A percentile compares a stretch with the other conserved stretches of the same genome.
These are phyloP conservation scores for Fistulifera solaris DNA, from an alignment of 108 stramenopile species.

Conservation along the genomic window DNA sequence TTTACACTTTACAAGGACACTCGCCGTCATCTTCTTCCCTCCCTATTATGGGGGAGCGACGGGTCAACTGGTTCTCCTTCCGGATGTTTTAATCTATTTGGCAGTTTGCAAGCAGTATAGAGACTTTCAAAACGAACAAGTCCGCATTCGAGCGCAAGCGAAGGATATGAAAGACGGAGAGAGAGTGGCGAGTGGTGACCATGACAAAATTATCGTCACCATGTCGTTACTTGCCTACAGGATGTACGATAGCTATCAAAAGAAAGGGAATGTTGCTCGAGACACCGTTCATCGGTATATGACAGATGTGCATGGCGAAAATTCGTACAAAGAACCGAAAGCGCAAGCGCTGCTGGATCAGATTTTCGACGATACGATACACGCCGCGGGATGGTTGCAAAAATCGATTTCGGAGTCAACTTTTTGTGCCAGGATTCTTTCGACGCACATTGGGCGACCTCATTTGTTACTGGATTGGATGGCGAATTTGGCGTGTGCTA, in stretches of 20 bases:
- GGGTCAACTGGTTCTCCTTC: constrained; percentile 32
- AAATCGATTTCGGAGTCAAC: constrained; percentile 8
- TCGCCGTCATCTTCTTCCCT: constrained; percentile 9
- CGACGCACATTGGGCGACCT: constrained; percentile 16
- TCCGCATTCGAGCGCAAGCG: background rate
- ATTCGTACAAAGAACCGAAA: constrained; percentile 43
- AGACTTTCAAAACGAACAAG: constrained; percentile 11
- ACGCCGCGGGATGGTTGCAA: background rate
- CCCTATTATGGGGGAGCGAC: constrained; percentile 13
- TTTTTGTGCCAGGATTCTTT: constrained; percentile 17
- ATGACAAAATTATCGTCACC: constrained; percentile 8
- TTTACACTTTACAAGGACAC: constrained; percentile 43
- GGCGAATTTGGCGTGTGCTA: constrained; percentile 22
- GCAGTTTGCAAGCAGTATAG: constrained; percentile 55
- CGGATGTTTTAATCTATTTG: constrained; percentile 65
- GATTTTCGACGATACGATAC: constrained; percentile 28
- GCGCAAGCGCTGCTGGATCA: constrained; percentile 36
- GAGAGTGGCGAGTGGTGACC: background rate
- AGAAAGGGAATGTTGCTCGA: constrained; percentile 46
- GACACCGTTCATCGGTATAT: constrained; percentile 80
- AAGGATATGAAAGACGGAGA: constrained; percentile 3
- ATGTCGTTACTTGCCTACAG: constrained; percentile 42
- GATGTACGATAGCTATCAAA: constrained; percentile 77
- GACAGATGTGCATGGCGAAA: constrained; percentile 74
- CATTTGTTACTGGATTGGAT: constrained; percentile 53